phyloP scores from a whole-genome alignment of 2,329 filamentous ascomycete genomes.

The Monilinia polystroma region DNA sequence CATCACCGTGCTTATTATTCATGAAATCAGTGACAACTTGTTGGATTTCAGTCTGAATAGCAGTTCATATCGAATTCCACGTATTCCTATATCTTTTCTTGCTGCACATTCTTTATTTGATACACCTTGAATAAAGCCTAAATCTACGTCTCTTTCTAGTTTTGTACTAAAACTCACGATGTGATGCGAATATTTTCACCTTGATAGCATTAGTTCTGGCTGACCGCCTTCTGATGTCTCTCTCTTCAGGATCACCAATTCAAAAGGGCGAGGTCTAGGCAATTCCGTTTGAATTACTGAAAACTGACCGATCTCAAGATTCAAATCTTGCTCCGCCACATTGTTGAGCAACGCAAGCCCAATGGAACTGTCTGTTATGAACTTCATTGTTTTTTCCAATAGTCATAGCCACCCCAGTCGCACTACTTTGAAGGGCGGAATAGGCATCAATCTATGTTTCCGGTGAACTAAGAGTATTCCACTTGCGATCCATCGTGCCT shows the following conservation, averaged over 20 bases:
- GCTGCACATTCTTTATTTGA: background rate
- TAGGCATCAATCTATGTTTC: background rate
- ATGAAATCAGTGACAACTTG: background rate
- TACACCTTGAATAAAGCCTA: background rate
- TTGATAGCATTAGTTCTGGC: background rate
- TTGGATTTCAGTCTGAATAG: background rate
- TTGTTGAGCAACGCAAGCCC: background rate
- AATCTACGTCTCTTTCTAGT: background rate
- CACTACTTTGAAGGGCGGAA: constrained; percentile 5
- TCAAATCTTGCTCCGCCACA: background rate
- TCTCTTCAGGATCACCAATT: background rate
- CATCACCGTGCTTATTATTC: background rate
- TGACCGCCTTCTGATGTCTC: background rate
- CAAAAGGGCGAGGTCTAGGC: background rate
- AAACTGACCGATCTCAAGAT: background rate
- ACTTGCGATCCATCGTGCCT: background rate
- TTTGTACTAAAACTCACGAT: background rate
- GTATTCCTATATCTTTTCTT: background rate
- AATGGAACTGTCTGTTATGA: background rate
- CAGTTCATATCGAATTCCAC: too few relatives aligned
- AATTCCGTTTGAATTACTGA: background rate
- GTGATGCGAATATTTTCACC: background rate
- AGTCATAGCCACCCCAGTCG: constrained; percentile 6
- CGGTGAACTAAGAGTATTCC: background rate
- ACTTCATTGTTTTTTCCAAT: background rate